Conservation (phyloP, 345 rosid species). For the Abelmoschus esculentus region DNA sequence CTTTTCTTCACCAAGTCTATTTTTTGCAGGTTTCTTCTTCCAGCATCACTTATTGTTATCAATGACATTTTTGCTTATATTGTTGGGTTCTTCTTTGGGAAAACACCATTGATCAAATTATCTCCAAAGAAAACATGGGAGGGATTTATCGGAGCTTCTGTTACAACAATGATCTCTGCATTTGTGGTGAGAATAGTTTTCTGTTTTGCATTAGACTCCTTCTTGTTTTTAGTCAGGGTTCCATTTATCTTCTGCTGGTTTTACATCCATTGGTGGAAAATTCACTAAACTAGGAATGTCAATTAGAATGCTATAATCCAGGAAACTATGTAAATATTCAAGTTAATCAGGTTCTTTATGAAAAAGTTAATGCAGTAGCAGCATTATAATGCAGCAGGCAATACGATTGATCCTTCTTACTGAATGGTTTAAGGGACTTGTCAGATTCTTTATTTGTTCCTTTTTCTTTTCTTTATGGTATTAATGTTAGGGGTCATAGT, state of each 20-base stretch:
- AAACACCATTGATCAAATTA: constrained; percentile 86
- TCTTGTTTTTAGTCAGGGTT: background rate
- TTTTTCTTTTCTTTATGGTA: background rate
- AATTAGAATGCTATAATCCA: background rate
- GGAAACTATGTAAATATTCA: too few species aligned
- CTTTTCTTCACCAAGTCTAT: background rate
- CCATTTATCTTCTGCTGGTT: constrained; percentile 4
- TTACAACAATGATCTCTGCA: constrained; percentile 84
- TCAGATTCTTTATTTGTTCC: background rate
- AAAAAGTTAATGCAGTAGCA: background rate
- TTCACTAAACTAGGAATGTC: background rate
- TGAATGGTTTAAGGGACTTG: background rate
- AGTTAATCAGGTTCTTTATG: background rate
- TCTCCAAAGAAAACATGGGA: constrained; percentile 99
- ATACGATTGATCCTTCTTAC: background rate
- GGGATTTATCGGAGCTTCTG: constrained; percentile 92
- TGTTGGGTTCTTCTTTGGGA: constrained; percentile 93
- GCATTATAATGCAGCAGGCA: too few species aligned
- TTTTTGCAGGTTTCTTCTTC: constrained; percentile 84
- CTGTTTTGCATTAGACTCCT: background rate
- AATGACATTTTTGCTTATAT: constrained; percentile 85
- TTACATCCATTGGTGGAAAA: background rate
- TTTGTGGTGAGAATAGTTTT: constrained; percentile 53
- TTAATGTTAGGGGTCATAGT: background rate
- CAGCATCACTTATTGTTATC: constrained; percentile 88